Evolutionary conservation across 2,329 filamentous ascomycete species (phyloP).

Genomic region (Paecilomyces sp.): DNA sequence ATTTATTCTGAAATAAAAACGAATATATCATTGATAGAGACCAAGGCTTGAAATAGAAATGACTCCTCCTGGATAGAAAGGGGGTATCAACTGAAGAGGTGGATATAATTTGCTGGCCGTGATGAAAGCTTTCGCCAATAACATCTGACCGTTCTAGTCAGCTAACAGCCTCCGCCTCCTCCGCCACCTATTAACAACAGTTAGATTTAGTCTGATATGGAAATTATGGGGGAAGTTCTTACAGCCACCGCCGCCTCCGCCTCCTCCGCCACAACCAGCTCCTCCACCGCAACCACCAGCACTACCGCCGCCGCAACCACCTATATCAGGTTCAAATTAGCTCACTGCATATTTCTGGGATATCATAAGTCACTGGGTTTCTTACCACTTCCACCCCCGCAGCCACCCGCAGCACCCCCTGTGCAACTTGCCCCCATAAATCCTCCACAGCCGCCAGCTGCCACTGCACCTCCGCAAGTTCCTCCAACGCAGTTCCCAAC

Average conservation of each 20-base stretch:
- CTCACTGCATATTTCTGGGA: too few relatives aligned
- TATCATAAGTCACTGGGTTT: slow-evolving; percentile 12
- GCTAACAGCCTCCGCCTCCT: not conserved
- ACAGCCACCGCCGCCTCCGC: slow-evolving; percentile 18
- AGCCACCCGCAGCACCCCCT: slow-evolving; percentile 36
- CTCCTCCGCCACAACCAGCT: slow-evolving; percentile 30
- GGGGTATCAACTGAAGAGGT: not conserved
- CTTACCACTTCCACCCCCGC: slow-evolving; percentile 35
- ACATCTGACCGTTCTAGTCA: not conserved
- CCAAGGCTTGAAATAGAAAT: not conserved
- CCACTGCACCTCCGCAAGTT: slow-evolving; percentile 35
- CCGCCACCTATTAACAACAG: not conserved
- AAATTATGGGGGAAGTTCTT: not conserved
- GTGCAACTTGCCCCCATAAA: slow-evolving; percentile 12
- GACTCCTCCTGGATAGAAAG: not conserved
- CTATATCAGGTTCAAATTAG: slow-evolving; percentile 16
- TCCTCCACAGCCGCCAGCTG: slow-evolving; percentile 33
- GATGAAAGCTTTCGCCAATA: not conserved
- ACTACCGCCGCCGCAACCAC: slow-evolving; percentile 25
- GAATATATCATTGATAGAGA: not conserved
- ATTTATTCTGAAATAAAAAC: too few relatives aligned
- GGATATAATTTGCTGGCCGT: not conserved
- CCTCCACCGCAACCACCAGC: slow-evolving; percentile 24
- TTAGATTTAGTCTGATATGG: not conserved
- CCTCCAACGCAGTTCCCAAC: slow-evolving; percentile 44